These are phyloP conservation scores for Paraconiothyrium sp. DNA, from an alignment of 2,329 filamentous ascomycete genomes.

Conservation along the genomic window DNA sequence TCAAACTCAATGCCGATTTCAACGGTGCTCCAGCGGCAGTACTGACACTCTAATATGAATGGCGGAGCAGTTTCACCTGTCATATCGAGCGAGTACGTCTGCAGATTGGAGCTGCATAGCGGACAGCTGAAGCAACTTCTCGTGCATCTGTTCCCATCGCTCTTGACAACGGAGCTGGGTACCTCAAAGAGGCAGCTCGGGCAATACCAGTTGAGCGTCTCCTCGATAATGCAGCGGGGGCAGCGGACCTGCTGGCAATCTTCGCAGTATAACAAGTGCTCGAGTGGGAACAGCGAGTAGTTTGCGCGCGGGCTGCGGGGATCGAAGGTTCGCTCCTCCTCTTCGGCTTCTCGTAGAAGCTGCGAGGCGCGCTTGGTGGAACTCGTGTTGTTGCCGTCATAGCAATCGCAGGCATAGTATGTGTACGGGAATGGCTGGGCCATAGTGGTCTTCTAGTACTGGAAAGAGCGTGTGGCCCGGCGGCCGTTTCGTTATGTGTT, in stretches of 20 bases:
- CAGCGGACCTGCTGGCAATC: slow-evolving; percentile 97
- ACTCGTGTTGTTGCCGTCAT: slow-evolving; percentile 54
- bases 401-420: slow-evolving; percentile 72
- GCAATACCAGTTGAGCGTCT: slow-evolving; percentile 95
- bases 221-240: slow-evolving; percentile 88
- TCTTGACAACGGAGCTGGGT: slow-evolving; percentile 89
- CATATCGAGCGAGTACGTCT: slow-evolving; percentile 75
- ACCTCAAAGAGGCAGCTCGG: slow-evolving; percentile 96
- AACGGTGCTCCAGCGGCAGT: slow-evolving; percentile 91
- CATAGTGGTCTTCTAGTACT: slow-evolving; percentile 49
- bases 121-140: slow-evolving; percentile 97
- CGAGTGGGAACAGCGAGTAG: slow-evolving; percentile 91
- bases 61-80: slow-evolving; percentile 59
- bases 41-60: slow-evolving; percentile 84
- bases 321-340: slow-evolving; percentile 84
- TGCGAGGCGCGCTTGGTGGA: slow-evolving; percentile 34
- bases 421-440: slow-evolving; percentile 69
- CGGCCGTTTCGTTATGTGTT: neutral
- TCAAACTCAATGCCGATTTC: slow-evolving; percentile 93
- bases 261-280: slow-evolving; percentile 94
- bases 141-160: slow-evolving; percentile 93
- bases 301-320: slow-evolving; percentile 84
- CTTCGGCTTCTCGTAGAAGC: slow-evolving; percentile 59
- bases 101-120: slow-evolving; percentile 81
- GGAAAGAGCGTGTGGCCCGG: neutral